Conservation (phyloP, 208 protist genomes). For the Vickermania ingenoplastis region DNA sequence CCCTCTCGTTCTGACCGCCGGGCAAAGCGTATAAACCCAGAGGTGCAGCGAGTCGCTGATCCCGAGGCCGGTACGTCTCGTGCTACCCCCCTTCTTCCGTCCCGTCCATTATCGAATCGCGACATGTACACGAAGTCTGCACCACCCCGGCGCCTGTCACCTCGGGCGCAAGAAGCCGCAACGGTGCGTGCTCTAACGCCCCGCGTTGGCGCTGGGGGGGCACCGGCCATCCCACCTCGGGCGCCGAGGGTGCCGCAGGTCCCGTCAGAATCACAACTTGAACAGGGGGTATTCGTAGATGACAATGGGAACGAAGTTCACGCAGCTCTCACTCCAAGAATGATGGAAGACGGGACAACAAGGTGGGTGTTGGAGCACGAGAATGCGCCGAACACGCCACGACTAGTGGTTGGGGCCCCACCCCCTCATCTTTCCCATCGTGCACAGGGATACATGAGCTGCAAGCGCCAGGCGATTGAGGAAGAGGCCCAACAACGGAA, state of each 20-base stretch:
- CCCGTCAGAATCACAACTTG: not conserved
- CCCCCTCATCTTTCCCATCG: conserved; percentile 50
- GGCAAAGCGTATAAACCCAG: too few species aligned
- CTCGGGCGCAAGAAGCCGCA: conserved; percentile 23
- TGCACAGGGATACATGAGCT: conserved; percentile 45
- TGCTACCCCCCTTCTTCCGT: too few species aligned
- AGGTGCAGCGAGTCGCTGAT: too few species aligned
- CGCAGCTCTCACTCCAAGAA: not conserved
- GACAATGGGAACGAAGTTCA: not conserved
- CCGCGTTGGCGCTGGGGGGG: conserved; percentile 7
- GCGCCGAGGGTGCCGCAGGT: not conserved
- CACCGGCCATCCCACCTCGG: conserved; percentile 6
- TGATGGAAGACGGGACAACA: conserved; percentile 33
- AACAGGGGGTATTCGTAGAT: not conserved
- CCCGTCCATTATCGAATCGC: too few species aligned
- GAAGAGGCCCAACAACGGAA: conserved; percentile 12
- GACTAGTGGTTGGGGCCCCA: conserved; percentile 17
- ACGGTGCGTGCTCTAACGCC: conserved; percentile 19
- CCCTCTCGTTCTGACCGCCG: too few species aligned
- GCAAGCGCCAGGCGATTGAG: conserved; percentile 27
- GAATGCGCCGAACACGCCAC: not conserved
- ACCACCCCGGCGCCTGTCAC: conserved; percentile 33
- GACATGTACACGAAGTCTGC: too few species aligned
- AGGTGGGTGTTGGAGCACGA: conserved; percentile 34
- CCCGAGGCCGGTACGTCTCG: too few species aligned